These are phyloP conservation scores for Cyclotella cryptica DNA, from an alignment of 108 stramenopile genomes.

Conservation along the genomic window DNA sequence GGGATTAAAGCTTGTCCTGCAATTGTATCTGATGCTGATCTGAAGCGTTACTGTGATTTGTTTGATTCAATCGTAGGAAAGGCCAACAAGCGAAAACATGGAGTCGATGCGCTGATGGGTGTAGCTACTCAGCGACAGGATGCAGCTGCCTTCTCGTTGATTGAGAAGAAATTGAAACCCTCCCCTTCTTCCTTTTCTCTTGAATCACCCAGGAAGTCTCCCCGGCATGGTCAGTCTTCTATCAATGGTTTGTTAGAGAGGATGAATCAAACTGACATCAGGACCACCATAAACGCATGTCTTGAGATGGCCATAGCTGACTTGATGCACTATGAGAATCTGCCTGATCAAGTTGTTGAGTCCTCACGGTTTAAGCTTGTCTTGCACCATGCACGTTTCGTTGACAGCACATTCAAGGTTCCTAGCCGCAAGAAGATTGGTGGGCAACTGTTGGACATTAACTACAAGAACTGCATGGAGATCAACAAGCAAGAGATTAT, in stretches of 20 bases:
- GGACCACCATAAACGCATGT: not conserved
- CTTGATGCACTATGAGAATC: not conserved
- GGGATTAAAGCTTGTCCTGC: no score
- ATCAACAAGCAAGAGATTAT: conserved; percentile 5
- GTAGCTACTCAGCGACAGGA: no score
- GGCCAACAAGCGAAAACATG: no score
- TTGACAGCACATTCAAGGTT: conserved; percentile 4
- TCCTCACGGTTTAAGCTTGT: conserved; percentile 7
- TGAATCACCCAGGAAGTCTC: no score
- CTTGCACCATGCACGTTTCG: not conserved
- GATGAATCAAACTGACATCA: not conserved
- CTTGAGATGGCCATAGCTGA: conserved; percentile 27
- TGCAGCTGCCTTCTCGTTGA: no score
- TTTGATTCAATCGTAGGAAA: no score
- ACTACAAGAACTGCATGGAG: not conserved
- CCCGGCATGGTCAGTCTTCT: not conserved
- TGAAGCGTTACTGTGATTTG: no score
- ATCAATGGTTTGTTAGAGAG: no score
- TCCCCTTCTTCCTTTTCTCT: no score
- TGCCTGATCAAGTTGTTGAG: conserved; percentile 12
- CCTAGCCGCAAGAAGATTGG: conserved; percentile 18
- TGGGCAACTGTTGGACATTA: conserved; percentile 27
- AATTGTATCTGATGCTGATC: no score
- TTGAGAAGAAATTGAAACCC: no score
- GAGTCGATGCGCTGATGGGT: no score